Percentiles rank a stretch among this genome's conserved stretches.
These are phyloP conservation scores for Dioscorea zingiberensis DNA, from an alignment of 106 monocot species.

Conservation along the genomic window DNA sequence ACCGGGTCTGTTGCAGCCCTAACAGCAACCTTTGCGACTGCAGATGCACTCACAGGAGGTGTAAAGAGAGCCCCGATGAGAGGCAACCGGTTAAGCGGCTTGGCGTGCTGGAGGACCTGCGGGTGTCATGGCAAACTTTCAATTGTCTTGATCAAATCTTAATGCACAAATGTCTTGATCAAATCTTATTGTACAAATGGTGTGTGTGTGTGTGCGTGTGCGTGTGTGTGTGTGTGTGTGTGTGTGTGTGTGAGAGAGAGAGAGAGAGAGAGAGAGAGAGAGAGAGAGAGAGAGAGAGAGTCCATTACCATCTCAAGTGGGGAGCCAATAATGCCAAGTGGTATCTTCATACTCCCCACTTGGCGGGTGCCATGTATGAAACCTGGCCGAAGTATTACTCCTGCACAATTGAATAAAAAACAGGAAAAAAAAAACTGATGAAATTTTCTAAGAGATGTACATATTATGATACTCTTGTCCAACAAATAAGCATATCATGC, in stretches of 20 bases:
- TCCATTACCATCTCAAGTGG: conserved; percentile 75
- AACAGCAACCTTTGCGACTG: conserved; percentile 80
- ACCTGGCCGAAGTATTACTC: conserved; percentile 85
- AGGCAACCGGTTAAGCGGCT: conserved; percentile 58
- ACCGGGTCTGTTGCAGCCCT: conserved; percentile 84
- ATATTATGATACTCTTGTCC: too few species aligned
- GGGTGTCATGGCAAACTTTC: neutral
- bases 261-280: neutral
- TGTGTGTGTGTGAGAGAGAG: neutral
- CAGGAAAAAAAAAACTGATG: neutral
- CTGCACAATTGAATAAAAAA: conserved; percentile 18
- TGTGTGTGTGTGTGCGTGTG: neutral
- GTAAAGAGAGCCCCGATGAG: conserved; percentile 68
- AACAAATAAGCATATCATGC: too few species aligned
- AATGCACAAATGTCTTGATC: neutral
- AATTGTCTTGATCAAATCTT: neutral
- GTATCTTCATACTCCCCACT: conserved; percentile 88
- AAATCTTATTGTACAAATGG: neutral
- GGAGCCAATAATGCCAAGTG: conserved; percentile 72
- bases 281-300: conserved; percentile 1
- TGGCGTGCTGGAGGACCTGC: conserved; percentile 75
- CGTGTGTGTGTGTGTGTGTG: neutral
- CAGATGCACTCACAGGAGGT: conserved; percentile 71
- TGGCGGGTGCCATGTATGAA: conserved; percentile 96
- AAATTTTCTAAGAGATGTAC: too few species aligned